Conservation (phyloP, 2,329 filamentous ascomycete genomes). For the Arthrocladium fulminans region DNA sequence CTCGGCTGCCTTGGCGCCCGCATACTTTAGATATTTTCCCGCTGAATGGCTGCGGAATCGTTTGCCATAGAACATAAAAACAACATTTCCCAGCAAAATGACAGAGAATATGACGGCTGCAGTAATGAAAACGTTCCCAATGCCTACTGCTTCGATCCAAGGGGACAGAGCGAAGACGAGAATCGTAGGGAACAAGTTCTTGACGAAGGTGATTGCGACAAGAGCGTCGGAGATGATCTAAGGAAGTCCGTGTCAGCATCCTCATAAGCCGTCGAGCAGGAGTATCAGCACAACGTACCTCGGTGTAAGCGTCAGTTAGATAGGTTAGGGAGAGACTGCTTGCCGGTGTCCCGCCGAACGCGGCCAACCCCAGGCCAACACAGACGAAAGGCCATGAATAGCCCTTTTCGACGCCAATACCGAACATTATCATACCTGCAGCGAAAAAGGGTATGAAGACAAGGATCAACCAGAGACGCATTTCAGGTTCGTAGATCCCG, state of each 20-base stretch:
- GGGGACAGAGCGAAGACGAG: conserved; percentile 41
- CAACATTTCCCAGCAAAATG: conserved; percentile 23
- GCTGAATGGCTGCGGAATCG: conserved; percentile 25
- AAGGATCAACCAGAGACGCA: conserved; percentile 30
- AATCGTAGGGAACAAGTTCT: conserved; percentile 37
- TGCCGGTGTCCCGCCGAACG: conserved; percentile 13
- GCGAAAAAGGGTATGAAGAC: conserved; percentile 25
- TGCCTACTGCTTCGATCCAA: conserved; percentile 33
- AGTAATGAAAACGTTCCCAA: conserved; percentile 35
- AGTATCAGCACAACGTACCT: conserved; percentile 18
- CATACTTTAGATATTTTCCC: conserved; percentile 28
- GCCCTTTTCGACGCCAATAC: conserved; percentile 26
- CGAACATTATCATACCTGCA: conserved; percentile 32
- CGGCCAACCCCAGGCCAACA: conserved; percentile 19
- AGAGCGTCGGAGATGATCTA: conserved; percentile 42
- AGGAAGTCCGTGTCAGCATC: neutral
- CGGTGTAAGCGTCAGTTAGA: conserved; percentile 24
- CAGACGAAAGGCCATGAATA: conserved; percentile 16
- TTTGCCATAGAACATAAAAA: conserved; percentile 29
- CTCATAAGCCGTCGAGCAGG: neutral
- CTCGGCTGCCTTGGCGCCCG: neutral
- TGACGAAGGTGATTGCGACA: conserved; percentile 37
- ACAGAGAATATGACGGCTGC: conserved; percentile 29
- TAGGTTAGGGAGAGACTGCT: conserved; percentile 24
- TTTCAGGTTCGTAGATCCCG: conserved; percentile 42